Evolutionary conservation across 1,284 basidiomycete genomes (phyloP), one percentile per base, ranked within the genome.

Genomic region (Ustilago bromivora): DNA sequence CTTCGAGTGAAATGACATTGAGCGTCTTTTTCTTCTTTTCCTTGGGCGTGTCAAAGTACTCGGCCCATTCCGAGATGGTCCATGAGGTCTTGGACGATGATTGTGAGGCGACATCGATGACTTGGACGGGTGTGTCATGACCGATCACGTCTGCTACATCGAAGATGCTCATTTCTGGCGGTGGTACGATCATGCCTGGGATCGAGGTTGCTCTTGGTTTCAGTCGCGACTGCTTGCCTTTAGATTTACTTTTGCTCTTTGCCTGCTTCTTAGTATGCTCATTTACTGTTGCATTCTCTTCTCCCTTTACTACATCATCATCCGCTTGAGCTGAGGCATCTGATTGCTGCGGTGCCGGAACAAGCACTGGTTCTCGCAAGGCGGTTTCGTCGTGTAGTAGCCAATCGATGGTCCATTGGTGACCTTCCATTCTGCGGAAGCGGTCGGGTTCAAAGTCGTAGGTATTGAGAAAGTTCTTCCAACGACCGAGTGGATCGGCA

Each of bases 1-100:
- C 91, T 85, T 96, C 94, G 59, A 96, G 88, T 7, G 92, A 94
- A 73, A 96, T 96, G 52, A 96, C 93, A 81, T 96, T 96, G 77
- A 91, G 90, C 38, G 97, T 91, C 86, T 95, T 96, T 17, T 78
- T 68, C 56, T 77, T 74, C 63, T 79, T 64, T 10, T 89, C 87
- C 3, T 90, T 88, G 36, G 92, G 91, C 19, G 90, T 88, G 66
- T 90, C 88, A 84, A 93, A 93, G 85, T 99, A 98, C 65, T 92
- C 91, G 2, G 92, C 93, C 96, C 96, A 99, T 86, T 92, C 92
- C 11, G 90, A 91, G 10, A 99, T 88, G 10, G 92, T 94, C 96
- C 96, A 98, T 4, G 76, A 68, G 8, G 81, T 76, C 32, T 80
- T 65, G 11, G 85, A 79, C 1, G 84, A 84, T 36, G 86, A 84